Evolutionary conservation across 352 stramenopile genomes (phyloP).

Genomic region (Phytopythium kandeliae): DNA sequence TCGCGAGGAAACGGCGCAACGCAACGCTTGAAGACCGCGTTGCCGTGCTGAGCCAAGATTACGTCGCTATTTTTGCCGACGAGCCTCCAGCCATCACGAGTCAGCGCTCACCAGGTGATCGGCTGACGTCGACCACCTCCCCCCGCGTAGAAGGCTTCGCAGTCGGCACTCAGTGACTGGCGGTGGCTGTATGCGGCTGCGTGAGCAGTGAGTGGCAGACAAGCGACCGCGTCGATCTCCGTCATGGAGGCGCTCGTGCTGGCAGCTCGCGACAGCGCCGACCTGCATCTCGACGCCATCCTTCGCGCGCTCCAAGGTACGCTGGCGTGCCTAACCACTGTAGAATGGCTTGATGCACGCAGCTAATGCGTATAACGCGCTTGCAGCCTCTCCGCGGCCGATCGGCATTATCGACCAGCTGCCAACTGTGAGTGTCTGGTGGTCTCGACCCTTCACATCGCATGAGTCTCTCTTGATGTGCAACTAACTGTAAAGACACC

Average conservation of each 20-base stretch:
- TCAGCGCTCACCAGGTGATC: no score
- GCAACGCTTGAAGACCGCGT: no score
- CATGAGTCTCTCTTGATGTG: background rate
- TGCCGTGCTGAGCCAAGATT: no score
- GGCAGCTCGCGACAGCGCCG: slow-evolving; percentile 13
- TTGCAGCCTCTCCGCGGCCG: slow-evolving; percentile 12
- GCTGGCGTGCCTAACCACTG: no score
- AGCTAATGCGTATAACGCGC: background rate
- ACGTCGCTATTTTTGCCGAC: no score
- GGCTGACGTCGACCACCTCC: no score
- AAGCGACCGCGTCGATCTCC: background rate
- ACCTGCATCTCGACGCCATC: slow-evolving; percentile 18
- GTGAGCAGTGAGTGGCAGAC: background rate
- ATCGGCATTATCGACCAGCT: slow-evolving; percentile 23
- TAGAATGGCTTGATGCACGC: no score
- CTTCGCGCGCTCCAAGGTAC: slow-evolving; percentile 21
- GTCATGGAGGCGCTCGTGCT: slow-evolving; percentile 34
- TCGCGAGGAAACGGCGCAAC: no score
- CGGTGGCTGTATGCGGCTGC: background rate
- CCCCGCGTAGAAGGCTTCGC: background rate
- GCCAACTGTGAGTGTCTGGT: slow-evolving; percentile 14
- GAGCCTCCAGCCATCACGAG: no score
- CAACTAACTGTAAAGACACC: background rate
- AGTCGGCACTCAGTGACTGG: background rate
- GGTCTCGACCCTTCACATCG: background rate